phyloP scores from a whole-genome alignment of 495 filamentous ascomycete species.

The Neurospora africana region DNA sequence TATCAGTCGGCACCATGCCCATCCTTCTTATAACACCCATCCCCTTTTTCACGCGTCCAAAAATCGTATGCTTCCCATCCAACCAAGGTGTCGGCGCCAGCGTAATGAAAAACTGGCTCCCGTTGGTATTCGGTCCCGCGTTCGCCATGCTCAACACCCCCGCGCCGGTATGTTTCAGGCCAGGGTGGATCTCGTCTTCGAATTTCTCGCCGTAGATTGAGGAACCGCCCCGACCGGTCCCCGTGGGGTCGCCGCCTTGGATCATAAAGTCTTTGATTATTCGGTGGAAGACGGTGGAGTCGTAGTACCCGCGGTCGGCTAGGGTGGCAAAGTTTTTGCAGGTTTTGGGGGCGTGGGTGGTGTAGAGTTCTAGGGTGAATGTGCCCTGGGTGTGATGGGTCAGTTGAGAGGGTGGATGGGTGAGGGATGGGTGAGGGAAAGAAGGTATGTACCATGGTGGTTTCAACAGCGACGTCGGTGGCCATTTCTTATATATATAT shows the following conservation, averaged over 20 bases:
- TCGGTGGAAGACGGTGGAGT: slow-evolving; percentile 77
- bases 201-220: slow-evolving; percentile 94
- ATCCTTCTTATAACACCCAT: slow-evolving; percentile 77
- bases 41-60: slow-evolving; percentile 81
- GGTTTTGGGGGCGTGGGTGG: slow-evolving; percentile 42
- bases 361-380: slow-evolving; percentile 84
- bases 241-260: slow-evolving; percentile 91
- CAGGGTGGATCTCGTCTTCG: slow-evolving; percentile 72
- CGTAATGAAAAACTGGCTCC: slow-evolving; percentile 81
- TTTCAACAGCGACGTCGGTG: slow-evolving; percentile 66
- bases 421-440: not conserved
- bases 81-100: slow-evolving; percentile 93
- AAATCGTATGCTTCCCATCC: slow-evolving; percentile 96
- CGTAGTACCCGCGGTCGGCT: slow-evolving; percentile 74
- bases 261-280: slow-evolving; percentile 96
- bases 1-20: slow-evolving; percentile 79
- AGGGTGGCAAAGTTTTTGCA: slow-evolving; percentile 84
- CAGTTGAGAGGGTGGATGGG: not conserved
- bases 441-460: slow-evolving; percentile 41
- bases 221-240: slow-evolving; percentile 81
- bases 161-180: slow-evolving; percentile 86
- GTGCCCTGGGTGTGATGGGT: slow-evolving; percentile 44
- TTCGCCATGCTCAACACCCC: slow-evolving; percentile 96
- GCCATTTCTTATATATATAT: slow-evolving; percentile 42
- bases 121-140: slow-evolving; percentile 87